A percentile compares a stretch with the other conserved stretches of the same genome.
Conservation (phyloP, 257 asterid species). For the Datura wrightii region DNA sequence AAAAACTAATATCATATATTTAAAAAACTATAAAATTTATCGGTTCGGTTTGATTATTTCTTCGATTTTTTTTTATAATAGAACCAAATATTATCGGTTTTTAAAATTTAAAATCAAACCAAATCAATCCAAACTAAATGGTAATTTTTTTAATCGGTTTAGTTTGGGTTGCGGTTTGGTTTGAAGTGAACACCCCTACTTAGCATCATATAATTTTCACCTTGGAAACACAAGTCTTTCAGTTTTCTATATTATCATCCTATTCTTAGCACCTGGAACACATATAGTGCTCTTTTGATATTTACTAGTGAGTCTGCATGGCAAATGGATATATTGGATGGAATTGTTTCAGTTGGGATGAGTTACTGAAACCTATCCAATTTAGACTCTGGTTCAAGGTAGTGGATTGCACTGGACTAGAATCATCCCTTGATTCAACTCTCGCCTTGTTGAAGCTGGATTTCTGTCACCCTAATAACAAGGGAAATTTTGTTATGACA, state of each 20-base stretch:
- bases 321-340: neutral
- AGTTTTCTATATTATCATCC: neutral
- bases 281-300: conserved; percentile 11
- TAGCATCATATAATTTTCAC: neutral
- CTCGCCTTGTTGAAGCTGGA: neutral
- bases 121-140: too few species aligned
- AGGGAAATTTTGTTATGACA: conserved; percentile 36
- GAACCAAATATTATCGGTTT: too few species aligned
- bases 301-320: neutral
- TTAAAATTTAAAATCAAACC: too few species aligned
- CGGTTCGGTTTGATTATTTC: too few species aligned
- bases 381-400: neutral
- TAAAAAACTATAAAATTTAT: too few species aligned
- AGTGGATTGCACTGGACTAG: conserved; percentile 14
- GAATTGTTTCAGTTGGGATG: neutral
- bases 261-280: neutral
- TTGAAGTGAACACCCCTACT: too few species aligned
- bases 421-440: neutral
- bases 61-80: too few species aligned
- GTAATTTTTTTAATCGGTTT: too few species aligned
- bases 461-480: neutral
- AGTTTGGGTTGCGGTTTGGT: too few species aligned
- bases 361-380: conserved; percentile 1
- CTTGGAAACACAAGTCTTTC: neutral
- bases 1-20: too few species aligned